Conservation (phyloP, 1,139 yeast genomes). For the Diutina sp. region DNA sequence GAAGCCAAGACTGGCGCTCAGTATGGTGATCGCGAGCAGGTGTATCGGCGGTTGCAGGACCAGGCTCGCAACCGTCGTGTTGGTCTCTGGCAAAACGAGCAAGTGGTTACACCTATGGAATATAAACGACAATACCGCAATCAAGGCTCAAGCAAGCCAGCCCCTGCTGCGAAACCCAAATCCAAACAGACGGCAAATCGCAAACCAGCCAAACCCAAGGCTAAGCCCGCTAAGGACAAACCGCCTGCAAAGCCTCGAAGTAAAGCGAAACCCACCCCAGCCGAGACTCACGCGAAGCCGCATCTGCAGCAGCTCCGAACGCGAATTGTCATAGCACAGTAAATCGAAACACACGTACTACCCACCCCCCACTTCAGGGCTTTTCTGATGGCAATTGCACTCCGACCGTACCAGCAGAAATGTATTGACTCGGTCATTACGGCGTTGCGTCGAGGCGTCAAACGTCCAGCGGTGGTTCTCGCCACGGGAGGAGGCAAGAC, state of each 20-base stretch:
- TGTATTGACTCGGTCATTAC: slow-evolving; percentile 47
- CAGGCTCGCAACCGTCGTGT: slow-evolving; percentile 39
- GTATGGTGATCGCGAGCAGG: slow-evolving; percentile 61
- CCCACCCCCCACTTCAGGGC: background rate
- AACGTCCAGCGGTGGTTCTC: slow-evolving; percentile 67
- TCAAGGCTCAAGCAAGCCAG: background rate
- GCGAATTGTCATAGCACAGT: background rate
- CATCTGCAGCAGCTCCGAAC: background rate
- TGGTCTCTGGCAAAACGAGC: slow-evolving; percentile 51
- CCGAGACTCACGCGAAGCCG: background rate
- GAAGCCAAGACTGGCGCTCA: slow-evolving; percentile 77
- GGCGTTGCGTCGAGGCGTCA: slow-evolving; percentile 33
- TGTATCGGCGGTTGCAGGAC: slow-evolving; percentile 46
- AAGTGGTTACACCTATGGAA: background rate
- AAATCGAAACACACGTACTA: background rate
- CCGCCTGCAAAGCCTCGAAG: background rate
- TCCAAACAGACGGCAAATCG: background rate
- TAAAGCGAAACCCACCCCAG: background rate
- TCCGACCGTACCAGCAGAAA: slow-evolving; percentile 57
- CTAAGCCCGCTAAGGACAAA: background rate
- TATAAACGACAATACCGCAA: background rate
- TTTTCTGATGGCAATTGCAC: slow-evolving; percentile 1
- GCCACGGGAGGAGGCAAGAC: slow-evolving; percentile 98
- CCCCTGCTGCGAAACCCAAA: background rate
- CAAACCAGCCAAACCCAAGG: background rate